Base-by-base conservation (phyloP, 2,329 filamentous ascomycete genomes). In the Phyllosticta paracitricarpa region DNA sequence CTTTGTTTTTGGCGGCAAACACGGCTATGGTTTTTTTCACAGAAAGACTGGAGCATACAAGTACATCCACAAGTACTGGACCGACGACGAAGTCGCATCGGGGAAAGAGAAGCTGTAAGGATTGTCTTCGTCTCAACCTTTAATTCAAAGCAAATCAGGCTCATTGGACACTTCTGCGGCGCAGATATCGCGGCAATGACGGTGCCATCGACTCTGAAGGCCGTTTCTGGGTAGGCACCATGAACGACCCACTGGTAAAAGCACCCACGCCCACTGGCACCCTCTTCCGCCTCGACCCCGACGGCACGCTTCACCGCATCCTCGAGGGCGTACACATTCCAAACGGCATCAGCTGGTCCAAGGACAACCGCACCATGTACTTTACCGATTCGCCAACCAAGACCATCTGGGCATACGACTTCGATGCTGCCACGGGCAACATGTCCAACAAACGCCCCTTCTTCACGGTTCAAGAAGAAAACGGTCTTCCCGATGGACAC, bases 261-360 rank as follows among this genome's bases (percentile, higher is more conserved):
- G 82, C 74, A 9, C 68, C 70, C 51, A 71, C 67, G 28, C 71
- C 74, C 56, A 56, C 30, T 88, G 91, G 90, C 57, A 81, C 86
- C 12, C 79, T 96, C 19, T 89, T 88, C 76, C 82, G 88, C 62
- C 86, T 96, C 68, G 82, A 87, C 70, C 78, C 81, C 14, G 81
- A 85, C 69, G 76, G 84, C 56, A 79, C 78, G 28, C 78, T 87
- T 64, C 79, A 84, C 67, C 80, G 82, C 48, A 78, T 89, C 65
- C 79, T 88, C 62, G 77, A 82, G 59, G 78, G 71, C 61, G 81
- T 95, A 67, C 87, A 82, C 35, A 95, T 96, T 66, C 91, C 92
- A 61, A 96, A 96, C 76, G 87, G 89, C 56, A 85, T 92, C 57
- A 87, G 88, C 65, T 96, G 89, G 89, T 91, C 89, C 52, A 79